A percentile compares a stretch with the other conserved stretches of the same genome.
These are phyloP conservation scores for Verbena officinalis DNA, from an alignment of 257 asterid genomes.

Conservation along the genomic window DNA sequence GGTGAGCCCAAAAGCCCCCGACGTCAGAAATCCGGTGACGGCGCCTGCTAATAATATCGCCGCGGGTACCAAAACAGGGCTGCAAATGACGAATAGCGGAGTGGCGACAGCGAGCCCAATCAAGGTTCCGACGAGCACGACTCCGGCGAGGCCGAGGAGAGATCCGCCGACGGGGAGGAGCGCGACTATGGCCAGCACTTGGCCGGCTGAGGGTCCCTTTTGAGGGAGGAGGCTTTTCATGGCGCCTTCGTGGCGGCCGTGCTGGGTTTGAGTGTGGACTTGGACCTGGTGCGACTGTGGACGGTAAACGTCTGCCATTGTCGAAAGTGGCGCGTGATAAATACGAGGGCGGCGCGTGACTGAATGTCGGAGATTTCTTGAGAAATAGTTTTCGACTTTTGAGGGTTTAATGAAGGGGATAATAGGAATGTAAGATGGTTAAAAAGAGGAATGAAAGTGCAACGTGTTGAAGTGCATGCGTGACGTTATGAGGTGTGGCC, in stretches of 20 bases:
- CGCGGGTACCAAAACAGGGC: conserved; percentile 69
- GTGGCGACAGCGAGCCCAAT: conserved; percentile 52
- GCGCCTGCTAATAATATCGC: conserved; percentile 36
- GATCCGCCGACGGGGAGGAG: conserved; percentile 62
- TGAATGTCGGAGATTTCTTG: neutral
- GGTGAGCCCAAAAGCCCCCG: conserved; percentile 67
- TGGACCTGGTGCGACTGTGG: conserved; percentile 45
- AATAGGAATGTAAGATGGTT: neutral
- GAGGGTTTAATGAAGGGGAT: neutral
- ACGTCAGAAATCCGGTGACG: conserved; percentile 56
- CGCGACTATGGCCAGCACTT: conserved; percentile 50
- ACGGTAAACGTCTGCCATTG: conserved; percentile 48
- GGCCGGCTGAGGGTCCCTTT: conserved; percentile 46
- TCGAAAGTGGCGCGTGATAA: neutral
- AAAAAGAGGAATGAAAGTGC: conserved; percentile 34
- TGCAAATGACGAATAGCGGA: conserved; percentile 57
- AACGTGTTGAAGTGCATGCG: conserved; percentile 55
- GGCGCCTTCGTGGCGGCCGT: conserved; percentile 32
- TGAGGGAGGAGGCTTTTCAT: conserved; percentile 34
- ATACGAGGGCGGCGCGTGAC: too few relatives aligned
- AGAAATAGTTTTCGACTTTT: neutral
- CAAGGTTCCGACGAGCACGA: conserved; percentile 48
- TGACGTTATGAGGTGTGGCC: conserved; percentile 29
- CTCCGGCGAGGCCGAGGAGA: conserved; percentile 52
- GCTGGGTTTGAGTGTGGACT: conserved; percentile 34